Evolutionary conservation across 805 yeast species (phyloP).

Genomic region (Ogataea pignaliae): DNA sequence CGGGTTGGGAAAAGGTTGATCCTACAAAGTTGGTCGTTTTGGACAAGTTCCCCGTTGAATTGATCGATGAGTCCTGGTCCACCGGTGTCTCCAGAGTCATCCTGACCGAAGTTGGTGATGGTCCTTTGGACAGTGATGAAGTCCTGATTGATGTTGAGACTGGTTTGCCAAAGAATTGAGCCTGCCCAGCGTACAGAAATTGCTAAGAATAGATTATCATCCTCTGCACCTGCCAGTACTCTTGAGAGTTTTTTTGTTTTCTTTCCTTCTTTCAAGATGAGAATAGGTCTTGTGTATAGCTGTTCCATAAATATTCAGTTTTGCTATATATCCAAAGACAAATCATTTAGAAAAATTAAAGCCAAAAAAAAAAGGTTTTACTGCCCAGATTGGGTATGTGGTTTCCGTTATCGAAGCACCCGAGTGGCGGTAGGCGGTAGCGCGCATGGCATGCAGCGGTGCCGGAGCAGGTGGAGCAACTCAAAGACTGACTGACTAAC

Average conservation of each 20-base stretch:
- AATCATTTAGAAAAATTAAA: too few relatives aligned
- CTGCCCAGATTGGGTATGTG: too few relatives aligned
- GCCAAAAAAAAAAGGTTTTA: too few relatives aligned
- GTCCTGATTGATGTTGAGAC: slow-evolving; percentile 50
- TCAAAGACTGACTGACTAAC: too few relatives aligned
- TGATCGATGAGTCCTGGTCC: slow-evolving; percentile 28
- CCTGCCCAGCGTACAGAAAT: too few relatives aligned
- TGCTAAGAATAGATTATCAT: background rate
- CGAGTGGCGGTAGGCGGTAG: too few relatives aligned
- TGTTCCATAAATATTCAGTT: too few relatives aligned
- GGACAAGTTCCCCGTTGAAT: slow-evolving; percentile 20
- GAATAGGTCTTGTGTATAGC: too few relatives aligned
- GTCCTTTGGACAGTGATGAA: slow-evolving; percentile 64
- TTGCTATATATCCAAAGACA: too few relatives aligned
- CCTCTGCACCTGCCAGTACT: background rate
- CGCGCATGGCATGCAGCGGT: too few relatives aligned
- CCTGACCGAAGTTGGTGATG: slow-evolving; percentile 81
- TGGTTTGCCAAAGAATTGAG: slow-evolving; percentile 52
- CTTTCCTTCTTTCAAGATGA: background rate
- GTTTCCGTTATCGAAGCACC: too few relatives aligned
- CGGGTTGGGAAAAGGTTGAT: slow-evolving; percentile 59
- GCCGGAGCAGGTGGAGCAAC: too few relatives aligned
- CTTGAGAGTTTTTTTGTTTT: background rate
- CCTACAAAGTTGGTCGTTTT: slow-evolving; percentile 10
- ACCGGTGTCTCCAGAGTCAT: slow-evolving; percentile 79